Conservation (phyloP, 345 rosid genomes). For the Eucalyptus sp. region DNA sequence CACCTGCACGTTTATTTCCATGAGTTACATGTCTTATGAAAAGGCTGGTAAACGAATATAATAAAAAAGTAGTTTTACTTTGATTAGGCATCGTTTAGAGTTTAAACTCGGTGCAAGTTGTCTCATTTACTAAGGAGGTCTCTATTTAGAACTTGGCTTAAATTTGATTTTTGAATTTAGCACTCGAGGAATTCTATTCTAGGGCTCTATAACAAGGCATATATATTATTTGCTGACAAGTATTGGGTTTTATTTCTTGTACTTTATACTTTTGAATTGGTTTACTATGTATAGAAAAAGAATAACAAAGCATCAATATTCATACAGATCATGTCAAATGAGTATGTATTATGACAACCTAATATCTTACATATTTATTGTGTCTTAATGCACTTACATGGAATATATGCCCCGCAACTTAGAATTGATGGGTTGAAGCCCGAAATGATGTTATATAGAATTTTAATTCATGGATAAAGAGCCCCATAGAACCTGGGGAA, state of each 20-base stretch:
- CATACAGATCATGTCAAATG: accelerated
- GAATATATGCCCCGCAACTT: background rate
- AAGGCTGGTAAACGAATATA: too few relatives aligned
- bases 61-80: accelerated
- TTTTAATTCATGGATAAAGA: background rate
- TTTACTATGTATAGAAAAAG: background rate
- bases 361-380: background rate
- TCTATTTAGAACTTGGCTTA: too few relatives aligned
- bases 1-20: too few relatives aligned
- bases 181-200: too few relatives aligned
- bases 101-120: too few relatives aligned
- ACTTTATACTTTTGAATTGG: background rate
- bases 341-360: accelerated
- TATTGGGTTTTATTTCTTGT: too few relatives aligned
- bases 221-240: background rate
- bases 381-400: background rate
- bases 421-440: background rate
- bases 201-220: background rate
- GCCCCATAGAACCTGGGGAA: background rate
- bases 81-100: too few relatives aligned
- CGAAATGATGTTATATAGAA: background rate
- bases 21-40: too few relatives aligned
- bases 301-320: background rate
- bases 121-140: too few relatives aligned
- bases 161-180: too few relatives aligned